Evolutionary conservation across 805 yeast genomes (phyloP).

Genomic region (Metschnikowia kofuensis): DNA sequence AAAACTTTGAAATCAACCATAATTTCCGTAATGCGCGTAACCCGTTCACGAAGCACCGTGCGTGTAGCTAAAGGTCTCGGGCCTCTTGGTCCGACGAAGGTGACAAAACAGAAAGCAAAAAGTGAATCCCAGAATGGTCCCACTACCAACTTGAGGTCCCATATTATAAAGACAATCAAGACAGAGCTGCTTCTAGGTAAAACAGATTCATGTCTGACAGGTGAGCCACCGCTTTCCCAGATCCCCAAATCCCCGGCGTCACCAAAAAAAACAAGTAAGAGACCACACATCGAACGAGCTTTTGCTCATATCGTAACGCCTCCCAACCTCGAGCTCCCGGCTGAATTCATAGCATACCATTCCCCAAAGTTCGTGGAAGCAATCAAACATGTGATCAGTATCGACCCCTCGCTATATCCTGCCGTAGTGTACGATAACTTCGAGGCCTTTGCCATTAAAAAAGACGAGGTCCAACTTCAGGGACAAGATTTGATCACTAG

Average conservation of each 20-base stretch:
- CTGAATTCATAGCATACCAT: slow-evolving; percentile 28
- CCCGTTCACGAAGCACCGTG: slow-evolving; percentile 3
- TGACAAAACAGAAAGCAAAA: slow-evolving; percentile 1
- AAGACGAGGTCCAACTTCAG: neutral
- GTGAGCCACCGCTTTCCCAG: neutral
- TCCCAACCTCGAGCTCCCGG: slow-evolving; percentile 23
- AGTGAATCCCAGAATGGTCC: neutral
- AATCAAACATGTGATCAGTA: slow-evolving; percentile 24
- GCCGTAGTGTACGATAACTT: slow-evolving; percentile 30
- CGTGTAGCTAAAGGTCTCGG: neutral
- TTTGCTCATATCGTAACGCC: slow-evolving; percentile 14
- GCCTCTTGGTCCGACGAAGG: neutral
- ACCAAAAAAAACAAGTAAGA: neutral
- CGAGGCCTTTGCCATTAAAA: slow-evolving; percentile 17
- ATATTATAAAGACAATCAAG: no score
- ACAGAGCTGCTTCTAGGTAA: neutral
- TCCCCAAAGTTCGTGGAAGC: slow-evolving; percentile 34
- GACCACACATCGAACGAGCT: slow-evolving; percentile 14
- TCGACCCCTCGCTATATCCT: slow-evolving; percentile 36
- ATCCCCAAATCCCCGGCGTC: neutral
- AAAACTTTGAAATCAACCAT: no score
- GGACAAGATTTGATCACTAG: slow-evolving; percentile 20
- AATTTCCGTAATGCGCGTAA: neutral
- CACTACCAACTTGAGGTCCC: no score
- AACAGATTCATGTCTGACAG: neutral